Evolutionary conservation across 2,329 filamentous ascomycete genomes (phyloP).

Genomic region (Fusarium sp.): DNA sequence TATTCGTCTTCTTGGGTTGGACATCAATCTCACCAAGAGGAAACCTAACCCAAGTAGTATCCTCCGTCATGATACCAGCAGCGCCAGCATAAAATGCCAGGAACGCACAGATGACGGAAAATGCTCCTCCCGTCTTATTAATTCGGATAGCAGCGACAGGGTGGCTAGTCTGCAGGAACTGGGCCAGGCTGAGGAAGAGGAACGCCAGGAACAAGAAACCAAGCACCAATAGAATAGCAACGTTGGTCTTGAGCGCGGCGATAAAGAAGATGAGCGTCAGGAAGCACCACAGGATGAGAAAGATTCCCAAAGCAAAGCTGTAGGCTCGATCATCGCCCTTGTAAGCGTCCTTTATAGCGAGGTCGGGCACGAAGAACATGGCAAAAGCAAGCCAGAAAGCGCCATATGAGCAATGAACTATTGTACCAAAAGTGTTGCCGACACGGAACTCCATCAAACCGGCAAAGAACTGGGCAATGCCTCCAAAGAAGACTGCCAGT

Average conservation of each 20-base stretch:
- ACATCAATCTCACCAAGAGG: conserved; percentile 50
- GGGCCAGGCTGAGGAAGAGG: conserved; percentile 64
- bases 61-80: conserved; percentile 52
- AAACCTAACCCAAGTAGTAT: conserved; percentile 53
- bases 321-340: conserved; percentile 49
- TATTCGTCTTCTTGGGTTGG: conserved; percentile 33
- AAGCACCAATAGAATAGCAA: conserved; percentile 65
- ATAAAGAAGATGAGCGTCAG: conserved; percentile 64
- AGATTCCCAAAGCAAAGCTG: conserved; percentile 64
- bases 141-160: conserved; percentile 51
- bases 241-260: conserved; percentile 64
- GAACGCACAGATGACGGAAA: conserved; percentile 49
- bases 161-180: conserved; percentile 56
- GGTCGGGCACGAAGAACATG: conserved; percentile 61
- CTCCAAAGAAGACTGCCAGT: conserved; percentile 62
- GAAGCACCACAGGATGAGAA: conserved; percentile 67
- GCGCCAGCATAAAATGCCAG: conserved; percentile 52
- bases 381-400: conserved; percentile 68
- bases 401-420: conserved; percentile 66
- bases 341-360: conserved; percentile 60
- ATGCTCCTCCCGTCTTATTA: conserved; percentile 54
- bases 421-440: conserved; percentile 70
- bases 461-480: conserved; percentile 71
- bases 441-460: conserved; percentile 64
- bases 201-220: conserved; percentile 66